Evolutionary conservation across 768 basidiomycete species (phyloP), one percentile per base, ranked within the genome.

Genomic region (Macrolepiota dolichaula): DNA sequence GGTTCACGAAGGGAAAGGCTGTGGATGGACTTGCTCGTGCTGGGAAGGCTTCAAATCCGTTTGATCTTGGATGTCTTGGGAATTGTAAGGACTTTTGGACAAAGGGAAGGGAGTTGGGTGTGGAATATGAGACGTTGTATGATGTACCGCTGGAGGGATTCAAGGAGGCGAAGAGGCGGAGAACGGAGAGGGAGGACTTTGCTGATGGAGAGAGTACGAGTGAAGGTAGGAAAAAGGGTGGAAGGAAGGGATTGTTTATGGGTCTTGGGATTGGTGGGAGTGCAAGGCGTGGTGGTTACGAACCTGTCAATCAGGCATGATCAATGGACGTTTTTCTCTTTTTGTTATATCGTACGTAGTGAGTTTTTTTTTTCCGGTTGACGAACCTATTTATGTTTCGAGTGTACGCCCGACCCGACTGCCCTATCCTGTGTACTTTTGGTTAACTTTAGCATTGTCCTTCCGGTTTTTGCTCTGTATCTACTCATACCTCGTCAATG

Each of bases 61-160:
- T 98, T 72, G 94, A 97, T 73, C 67, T 91, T 22, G 96, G 96
- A 1, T 50, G 89, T 15, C 74, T 83, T 19, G 78, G 79, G 59
- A 96, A 96, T 70, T 96, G 94, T 72, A 85, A 83, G 67, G 96
- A 99, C 77, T 98, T 99, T 74, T 99, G 96, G 96, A 85, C 86
- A 52, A 83, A 83, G 59, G 93, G 95, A 24, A 79, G 80, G 62
- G 91, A 93, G 73, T 76, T 96, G 25, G 93, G 92, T 2, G 91
- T 99, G 50, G 89, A 96, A 71, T 99, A 97, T 75, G 91, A 92
- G 57, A 78, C 80, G 65, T 71, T 97, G 71, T 96, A 96, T 75
- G 93, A 95, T 73, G 85, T 98, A 25, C 95, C 96, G 4, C 64
- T 78, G 2, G 94, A 95, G 70, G 95, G 94, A 12, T 94, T 94